Base-by-base conservation (phyloP, 2,329 filamentous ascomycete species). In the Cladosporium sp. region DNA sequence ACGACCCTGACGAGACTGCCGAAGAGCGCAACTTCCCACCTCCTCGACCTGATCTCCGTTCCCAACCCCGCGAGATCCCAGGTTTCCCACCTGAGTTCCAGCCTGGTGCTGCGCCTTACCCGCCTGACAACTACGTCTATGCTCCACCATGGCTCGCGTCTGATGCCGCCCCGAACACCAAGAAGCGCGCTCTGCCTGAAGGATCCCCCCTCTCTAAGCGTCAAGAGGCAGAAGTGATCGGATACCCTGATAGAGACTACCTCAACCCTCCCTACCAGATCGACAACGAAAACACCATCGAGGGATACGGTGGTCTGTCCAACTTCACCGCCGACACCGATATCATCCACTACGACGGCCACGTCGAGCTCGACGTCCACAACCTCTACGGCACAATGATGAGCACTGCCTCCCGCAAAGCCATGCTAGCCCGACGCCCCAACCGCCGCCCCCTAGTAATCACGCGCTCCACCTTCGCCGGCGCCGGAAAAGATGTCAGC, bases 81-180 rank as follows among this genome's bases (percentile, higher is more conserved):
- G 86, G 86, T 0, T 91, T 86, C 64, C 80, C 85, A 0, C 72
- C 71, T 32, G 75, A 78, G 25, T 87, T 88, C 68, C 84, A 88
- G 62, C 84, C 85, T 6, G 43, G 41, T 33, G 38, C 47, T 13
- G 40, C 35, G 7, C 49, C 49, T 15, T 51, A 51, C 33, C 49
- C 49, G 9, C 40, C 49, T 22, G 49, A 51, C 35, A 32, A 46
- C 40, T 39, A 30, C 18, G 40, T 33, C 22, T 51, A 51, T 25
- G 52, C 49, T 9, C 49, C 49, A 5, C 49, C 49, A 33, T 58
- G 56, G 56, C 56, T 58, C 4, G 54, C 54, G 2, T 74, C 80
- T 3, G 75, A 72, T 29, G 76, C 83, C 13, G 73, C 86, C 51
- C 72, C 84, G 3, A 51, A 51, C 33, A 48, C 45, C 18, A 48